A percentile compares a stretch with the other conserved stretches of the same genome.
Conservation (phyloP, 2,329 filamentous ascomycete species). For the Colletotrichum sojae region DNA sequence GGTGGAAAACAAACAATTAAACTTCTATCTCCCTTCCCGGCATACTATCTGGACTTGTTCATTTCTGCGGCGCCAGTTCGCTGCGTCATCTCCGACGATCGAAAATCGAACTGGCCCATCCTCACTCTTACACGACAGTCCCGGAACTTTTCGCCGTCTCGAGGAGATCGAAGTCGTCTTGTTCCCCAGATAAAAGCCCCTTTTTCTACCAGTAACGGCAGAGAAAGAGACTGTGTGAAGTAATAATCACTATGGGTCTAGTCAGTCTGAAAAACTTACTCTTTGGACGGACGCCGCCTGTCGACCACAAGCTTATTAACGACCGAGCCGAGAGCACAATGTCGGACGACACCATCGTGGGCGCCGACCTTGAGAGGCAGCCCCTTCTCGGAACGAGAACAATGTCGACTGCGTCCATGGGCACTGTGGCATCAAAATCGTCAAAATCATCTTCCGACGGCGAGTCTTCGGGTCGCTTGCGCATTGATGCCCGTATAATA, state of each 20-base stretch:
- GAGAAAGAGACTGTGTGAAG: neutral
- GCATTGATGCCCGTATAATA: constrained; percentile 43
- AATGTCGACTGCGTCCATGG: constrained; percentile 26
- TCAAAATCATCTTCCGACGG: constrained; percentile 24
- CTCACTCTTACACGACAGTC: neutral
- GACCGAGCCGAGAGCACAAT: constrained; percentile 34
- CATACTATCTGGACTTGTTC: constrained; percentile 14
- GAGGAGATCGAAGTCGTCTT: neutral
- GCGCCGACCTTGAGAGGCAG: constrained; percentile 41
- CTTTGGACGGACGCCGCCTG: constrained; percentile 35
- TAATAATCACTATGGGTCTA: constrained; percentile 38
- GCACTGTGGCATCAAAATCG: constrained; percentile 19
- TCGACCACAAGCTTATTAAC: constrained; percentile 15
- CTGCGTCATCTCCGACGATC: neutral
- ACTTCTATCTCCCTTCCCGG: constrained; percentile 15
- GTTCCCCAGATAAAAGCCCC: neutral
- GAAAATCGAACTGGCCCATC: neutral
- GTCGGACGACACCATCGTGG: constrained; percentile 41
- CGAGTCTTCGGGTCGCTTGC: constrained; percentile 32
- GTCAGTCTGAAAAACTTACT: constrained; percentile 41
- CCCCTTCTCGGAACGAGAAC: constrained; percentile 35
- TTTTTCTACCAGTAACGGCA: neutral
- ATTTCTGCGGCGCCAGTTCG: neutral
- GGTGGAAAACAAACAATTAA: constrained; percentile 20
- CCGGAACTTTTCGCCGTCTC: neutral